These are phyloP conservation scores for Candida xyloterini DNA, from an alignment of 805 yeast genomes.

Conservation along the genomic window DNA sequence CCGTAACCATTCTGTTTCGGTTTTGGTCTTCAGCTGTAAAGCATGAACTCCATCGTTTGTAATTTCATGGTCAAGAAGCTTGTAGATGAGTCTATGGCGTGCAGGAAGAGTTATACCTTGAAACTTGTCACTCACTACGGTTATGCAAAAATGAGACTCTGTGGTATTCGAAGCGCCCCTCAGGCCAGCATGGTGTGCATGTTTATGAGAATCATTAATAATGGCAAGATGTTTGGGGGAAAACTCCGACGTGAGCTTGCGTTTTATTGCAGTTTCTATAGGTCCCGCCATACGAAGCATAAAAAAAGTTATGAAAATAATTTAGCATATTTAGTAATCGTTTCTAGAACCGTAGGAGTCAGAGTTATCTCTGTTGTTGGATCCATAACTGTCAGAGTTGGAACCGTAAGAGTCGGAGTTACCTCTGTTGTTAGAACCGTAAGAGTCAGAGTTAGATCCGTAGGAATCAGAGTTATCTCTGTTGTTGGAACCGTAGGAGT, in stretches of 20 bases:
- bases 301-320: constrained; percentile 4
- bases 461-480: constrained; percentile 19
- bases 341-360: constrained; percentile 13
- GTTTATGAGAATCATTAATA: constrained; percentile 81
- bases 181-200: constrained; percentile 82
- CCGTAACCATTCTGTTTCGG: constrained; percentile 52
- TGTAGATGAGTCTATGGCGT: constrained; percentile 76
- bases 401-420: constrained; percentile 16
- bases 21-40: constrained; percentile 77
- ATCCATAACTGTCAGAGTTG: constrained; percentile 1
- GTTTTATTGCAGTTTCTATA: constrained; percentile 47
- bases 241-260: constrained; percentile 44
- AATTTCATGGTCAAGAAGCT: constrained; percentile 68
- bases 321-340: constrained; percentile 5
- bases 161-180: constrained; percentile 64
- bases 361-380: constrained; percentile 10
- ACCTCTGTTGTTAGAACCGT: constrained; percentile 32
- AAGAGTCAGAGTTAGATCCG: constrained; percentile 34
- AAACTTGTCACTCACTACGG: constrained; percentile 68
- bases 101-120: constrained; percentile 61
- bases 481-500: constrained; percentile 25
- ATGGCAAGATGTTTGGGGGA: constrained; percentile 43
- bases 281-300: constrained; percentile 13
- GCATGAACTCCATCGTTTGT: constrained; percentile 78
- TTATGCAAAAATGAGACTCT: constrained; percentile 82